Base-by-base conservation (phyloP, 768 basidiomycete species). In the Lactifluus volemus region DNA sequence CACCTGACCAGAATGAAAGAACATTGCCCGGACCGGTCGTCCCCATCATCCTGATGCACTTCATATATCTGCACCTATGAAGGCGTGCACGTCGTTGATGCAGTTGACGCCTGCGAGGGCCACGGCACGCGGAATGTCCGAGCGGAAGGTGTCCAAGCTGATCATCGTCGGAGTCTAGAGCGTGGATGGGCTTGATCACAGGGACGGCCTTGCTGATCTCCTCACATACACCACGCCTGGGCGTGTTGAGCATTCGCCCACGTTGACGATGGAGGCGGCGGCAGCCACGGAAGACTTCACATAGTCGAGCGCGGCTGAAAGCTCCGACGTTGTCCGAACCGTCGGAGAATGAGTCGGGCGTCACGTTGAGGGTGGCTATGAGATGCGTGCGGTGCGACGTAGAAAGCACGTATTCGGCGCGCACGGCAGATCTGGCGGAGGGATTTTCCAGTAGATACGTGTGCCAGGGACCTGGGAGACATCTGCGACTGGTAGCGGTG, bases 281-380 rank as follows among this genome's bases (percentile, higher is more conserved):
- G 75, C 75, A 0, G 71, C 63, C 2, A 84, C 75, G 0, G 91
- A 78, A 4, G 73, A 53, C 4, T 68, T 63, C 0, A 78, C 76
- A 63, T 86, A 88, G 3, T 69, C 67, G 15, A 92, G 67, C 0
- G 88, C 89, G 9, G 77, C 70, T 0, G 78, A 65, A 11, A 85
- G 65, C 0, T 78, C n/a, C 78, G 63, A 79, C 76, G 70, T 88
- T 77, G 19, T 72, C 69, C 0, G 84, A 79, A 10, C 93, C 93
- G 63, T 98, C 94, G 0, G 95, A 98, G 74, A 98, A 98, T 0
- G 95, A 97, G 73, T 99, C 96, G 2, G 96, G 95, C 0, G 96
- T 98, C 6, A 81, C 81, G 70, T 98, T 98, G 59, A 99, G 80
- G 1, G 91, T 97, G 0, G 88, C 88, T 96, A 98, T 98, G 59